Evolutionary conservation across 805 yeast species (phyloP).

Genomic region (Saccharomyces kudriavzevii): DNA sequence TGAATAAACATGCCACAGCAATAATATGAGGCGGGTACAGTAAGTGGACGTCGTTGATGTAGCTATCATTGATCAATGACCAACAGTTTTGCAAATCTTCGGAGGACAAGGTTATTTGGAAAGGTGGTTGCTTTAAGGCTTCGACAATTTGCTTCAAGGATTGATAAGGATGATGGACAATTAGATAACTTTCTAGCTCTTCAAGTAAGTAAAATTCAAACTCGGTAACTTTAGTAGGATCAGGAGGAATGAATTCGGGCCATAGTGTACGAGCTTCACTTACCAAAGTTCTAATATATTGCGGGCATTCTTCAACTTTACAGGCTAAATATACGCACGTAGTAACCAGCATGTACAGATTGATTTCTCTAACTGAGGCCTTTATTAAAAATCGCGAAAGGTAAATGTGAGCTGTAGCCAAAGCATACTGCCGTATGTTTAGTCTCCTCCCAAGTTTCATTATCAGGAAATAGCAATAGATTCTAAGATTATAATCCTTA

Average conservation of each 20-base stretch:
- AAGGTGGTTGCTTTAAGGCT: slow-evolving; percentile 33
- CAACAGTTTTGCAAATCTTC: slow-evolving; percentile 80
- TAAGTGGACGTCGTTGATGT: slow-evolving; percentile 77
- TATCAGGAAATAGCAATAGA: slow-evolving; percentile 69
- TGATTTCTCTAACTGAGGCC: slow-evolving; percentile 72
- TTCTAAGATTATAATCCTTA: slow-evolving; percentile 55
- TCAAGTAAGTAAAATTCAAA: slow-evolving; percentile 91
- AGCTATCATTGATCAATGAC: slow-evolving; percentile 85
- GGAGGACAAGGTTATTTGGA: slow-evolving; percentile 33
- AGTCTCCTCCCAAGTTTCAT: slow-evolving; percentile 73
- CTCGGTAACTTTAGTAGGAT: slow-evolving; percentile 84
- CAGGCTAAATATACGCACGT: slow-evolving; percentile 85
- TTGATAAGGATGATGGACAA: slow-evolving; percentile 71
- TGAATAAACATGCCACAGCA: slow-evolving; percentile 73
- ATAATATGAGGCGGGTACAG: slow-evolving; percentile 84
- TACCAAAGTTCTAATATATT: slow-evolving; percentile 76
- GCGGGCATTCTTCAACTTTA: slow-evolving; percentile 93
- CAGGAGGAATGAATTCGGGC: slow-evolving; percentile 94
- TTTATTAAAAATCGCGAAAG: slow-evolving; percentile 66
- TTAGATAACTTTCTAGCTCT: slow-evolving; percentile 65
- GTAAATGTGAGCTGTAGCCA: slow-evolving; percentile 85
- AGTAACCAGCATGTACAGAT: slow-evolving; percentile 71
- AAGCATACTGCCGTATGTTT: slow-evolving; percentile 69
- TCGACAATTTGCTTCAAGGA: slow-evolving; percentile 47
- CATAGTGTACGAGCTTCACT: slow-evolving; percentile 81